Conservation (phyloP, 2,329 filamentous ascomycete genomes). For the Xylariaceae sp. region DNA sequence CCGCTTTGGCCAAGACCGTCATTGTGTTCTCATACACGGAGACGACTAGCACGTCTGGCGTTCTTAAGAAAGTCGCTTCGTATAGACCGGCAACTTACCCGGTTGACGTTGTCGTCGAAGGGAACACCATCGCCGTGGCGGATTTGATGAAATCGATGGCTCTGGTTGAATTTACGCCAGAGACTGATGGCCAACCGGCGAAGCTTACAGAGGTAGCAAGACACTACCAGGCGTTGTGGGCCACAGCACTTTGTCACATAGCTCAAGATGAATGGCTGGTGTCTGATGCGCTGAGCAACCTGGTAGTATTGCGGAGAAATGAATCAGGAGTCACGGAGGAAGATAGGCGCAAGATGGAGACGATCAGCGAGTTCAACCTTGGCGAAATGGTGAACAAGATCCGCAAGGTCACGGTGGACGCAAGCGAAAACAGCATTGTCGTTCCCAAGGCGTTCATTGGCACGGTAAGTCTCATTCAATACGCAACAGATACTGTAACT, state of each 20-base stretch:
- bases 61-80: slow-evolving; percentile 64
- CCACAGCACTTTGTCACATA: slow-evolving; percentile 69
- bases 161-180: slow-evolving; percentile 64
- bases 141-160: slow-evolving; percentile 93
- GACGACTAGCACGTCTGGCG: slow-evolving; percentile 49
- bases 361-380: slow-evolving; percentile 75
- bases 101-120: slow-evolving; percentile 70
- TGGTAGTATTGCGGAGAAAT: slow-evolving; percentile 75
- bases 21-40: slow-evolving; percentile 53
- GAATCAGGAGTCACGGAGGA: slow-evolving; percentile 65
- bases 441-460: slow-evolving; percentile 80
- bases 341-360: slow-evolving; percentile 63
- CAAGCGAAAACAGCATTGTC: slow-evolving; percentile 60
- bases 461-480: slow-evolving; percentile 57
- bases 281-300: slow-evolving; percentile 80
- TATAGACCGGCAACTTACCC: slow-evolving; percentile 82
- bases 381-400: slow-evolving; percentile 95
- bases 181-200: slow-evolving; percentile 51
- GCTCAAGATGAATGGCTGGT: slow-evolving; percentile 72
- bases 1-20: slow-evolving; percentile 84
- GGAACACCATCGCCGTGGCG: slow-evolving; percentile 71
- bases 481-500: neutral
- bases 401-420: slow-evolving; percentile 63
- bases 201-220: slow-evolving; percentile 68
- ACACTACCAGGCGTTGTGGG: slow-evolving; percentile 78